Conservation (phyloP, 768 basidiomycete genomes). For the Dioszegia crocea region DNA sequence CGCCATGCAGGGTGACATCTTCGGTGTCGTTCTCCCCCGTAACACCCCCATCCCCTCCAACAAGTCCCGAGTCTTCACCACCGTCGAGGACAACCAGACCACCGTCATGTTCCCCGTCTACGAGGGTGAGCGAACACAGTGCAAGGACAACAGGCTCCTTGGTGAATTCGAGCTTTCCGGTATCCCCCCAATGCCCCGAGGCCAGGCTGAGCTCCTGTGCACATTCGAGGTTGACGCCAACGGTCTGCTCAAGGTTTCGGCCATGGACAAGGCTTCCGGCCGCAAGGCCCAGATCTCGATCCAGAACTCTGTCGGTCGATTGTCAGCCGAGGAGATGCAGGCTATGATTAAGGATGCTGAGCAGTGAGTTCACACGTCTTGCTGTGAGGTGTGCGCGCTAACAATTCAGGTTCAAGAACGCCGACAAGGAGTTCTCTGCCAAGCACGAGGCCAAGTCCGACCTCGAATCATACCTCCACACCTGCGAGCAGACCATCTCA, state of each 20-base stretch:
- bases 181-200: constrained; percentile 98
- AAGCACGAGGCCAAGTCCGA: constrained; percentile 98
- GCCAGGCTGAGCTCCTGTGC: constrained; percentile 97
- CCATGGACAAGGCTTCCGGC: constrained; percentile 95
- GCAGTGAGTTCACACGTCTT: constrained; percentile 60
- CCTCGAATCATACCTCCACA: constrained; percentile 95
- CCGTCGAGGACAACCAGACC: constrained; percentile 99
- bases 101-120: constrained; percentile 99
- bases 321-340: constrained; percentile 95
- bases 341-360: constrained; percentile 99
- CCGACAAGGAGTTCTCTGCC: constrained; percentile 87
- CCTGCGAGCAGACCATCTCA: constrained; percentile 70
- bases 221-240: constrained; percentile 99
- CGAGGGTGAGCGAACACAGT: constrained; percentile 99
- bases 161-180: constrained; percentile 99
- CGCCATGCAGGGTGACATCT: constrained; percentile 99
- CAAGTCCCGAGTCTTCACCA: constrained; percentile 98
- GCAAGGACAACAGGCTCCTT: constrained; percentile 97
- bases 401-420: constrained; percentile 49
- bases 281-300: constrained; percentile 96
- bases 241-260: constrained; percentile 97
- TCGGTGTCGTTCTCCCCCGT: constrained; percentile 97
- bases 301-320: constrained; percentile 98
- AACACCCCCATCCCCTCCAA: constrained; percentile 99
- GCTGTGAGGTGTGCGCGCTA: too few relatives aligned